Percentiles rank a stretch among this genome's conserved stretches.
Conservation (phyloP, 2,329 filamentous ascomycete species). For the Aspergillus versicolor region DNA sequence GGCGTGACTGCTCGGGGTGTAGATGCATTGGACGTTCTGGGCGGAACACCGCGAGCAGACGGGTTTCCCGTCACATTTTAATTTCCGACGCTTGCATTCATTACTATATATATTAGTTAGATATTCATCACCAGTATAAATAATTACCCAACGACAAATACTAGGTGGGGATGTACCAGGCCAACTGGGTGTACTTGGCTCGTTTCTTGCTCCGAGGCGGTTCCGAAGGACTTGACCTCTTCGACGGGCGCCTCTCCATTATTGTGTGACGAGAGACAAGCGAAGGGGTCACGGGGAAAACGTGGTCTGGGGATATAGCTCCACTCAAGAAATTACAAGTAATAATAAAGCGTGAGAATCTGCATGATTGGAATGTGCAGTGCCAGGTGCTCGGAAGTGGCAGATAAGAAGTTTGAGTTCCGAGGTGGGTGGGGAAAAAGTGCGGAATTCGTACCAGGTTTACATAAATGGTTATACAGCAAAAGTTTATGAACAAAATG, state of each 20-base stretch:
- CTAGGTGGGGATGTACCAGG: constrained; percentile 27
- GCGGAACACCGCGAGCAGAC: constrained; percentile 63
- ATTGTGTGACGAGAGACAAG: not conserved
- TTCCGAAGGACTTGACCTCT: constrained; percentile 16
- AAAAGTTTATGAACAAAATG: too few species aligned
- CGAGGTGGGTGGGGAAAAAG: not conserved
- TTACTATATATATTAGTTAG: constrained; percentile 49
- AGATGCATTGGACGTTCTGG: constrained; percentile 65
- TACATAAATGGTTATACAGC: too few species aligned
- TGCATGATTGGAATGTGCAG: not conserved
- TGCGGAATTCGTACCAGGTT: not conserved
- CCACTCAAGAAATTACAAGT: not conserved
- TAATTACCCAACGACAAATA: not conserved
- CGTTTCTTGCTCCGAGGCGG: constrained; percentile 28
- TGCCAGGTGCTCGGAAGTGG: not conserved
- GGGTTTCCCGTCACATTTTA: constrained; percentile 71
- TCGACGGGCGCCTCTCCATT: constrained; percentile 10
- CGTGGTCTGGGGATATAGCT: not conserved
- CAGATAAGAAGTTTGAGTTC: not conserved
- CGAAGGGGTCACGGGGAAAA: not conserved
- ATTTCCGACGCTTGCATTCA: constrained; percentile 72
- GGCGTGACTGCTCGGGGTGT: constrained; percentile 60
- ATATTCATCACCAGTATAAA: not conserved
- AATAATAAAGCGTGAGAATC: not conserved
- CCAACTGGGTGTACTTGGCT: constrained; percentile 37